Base-by-base conservation (phyloP, 352 stramenopile species). In the Pythium insidiosum region DNA sequence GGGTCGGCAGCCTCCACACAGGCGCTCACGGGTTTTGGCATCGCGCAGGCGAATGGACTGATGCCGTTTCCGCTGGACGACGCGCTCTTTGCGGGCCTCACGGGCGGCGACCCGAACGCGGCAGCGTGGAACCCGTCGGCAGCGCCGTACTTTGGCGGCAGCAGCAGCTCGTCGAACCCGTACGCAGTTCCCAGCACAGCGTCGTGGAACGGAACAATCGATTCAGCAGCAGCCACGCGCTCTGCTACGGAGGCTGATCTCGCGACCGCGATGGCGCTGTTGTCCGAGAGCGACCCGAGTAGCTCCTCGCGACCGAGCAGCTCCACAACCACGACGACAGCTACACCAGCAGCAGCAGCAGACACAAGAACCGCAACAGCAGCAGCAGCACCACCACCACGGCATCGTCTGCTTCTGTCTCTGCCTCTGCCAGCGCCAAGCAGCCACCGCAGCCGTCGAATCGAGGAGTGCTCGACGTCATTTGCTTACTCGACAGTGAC, bases 401-500 rank as follows among this genome's bases (percentile, higher is more conserved):
- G 15, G 62, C 53, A 40, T 38, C 50, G 15, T 29, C 34, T 28
- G 35, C 52, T n/a, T n/a, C n/a, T n/a, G n/a, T n/a, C n/a, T n/a
- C n/a, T n/a, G n/a, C n/a, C n/a, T n/a, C n/a, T n/a, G n/a, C n/a
- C n/a, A n/a, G n/a, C n/a, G n/a, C n/a, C n/a, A n/a, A n/a, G n/a
- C n/a, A n/a, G n/a, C n/a, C n/a, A n/a, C n/a, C n/a, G n/a, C n/a
- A n/a, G n/a, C n/a, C n/a, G n/a, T n/a, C n/a, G n/a, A n/a, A n/a
- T n/a, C n/a, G n/a, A n/a, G 66, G 59, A 23, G 44, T 64, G 13
- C 62, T 78, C 48, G 74, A 87, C 43, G 78, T 89, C 24, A 89
- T 89, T 47, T 83, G 63, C 48, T 64, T 89, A 41, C 26, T 89
- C 58, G 77, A 89, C 57, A 89, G 74, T 38, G 76, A 88, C 50